Conservation (phyloP, 23 red algal species). For the Chondrus crispus region DNA sequence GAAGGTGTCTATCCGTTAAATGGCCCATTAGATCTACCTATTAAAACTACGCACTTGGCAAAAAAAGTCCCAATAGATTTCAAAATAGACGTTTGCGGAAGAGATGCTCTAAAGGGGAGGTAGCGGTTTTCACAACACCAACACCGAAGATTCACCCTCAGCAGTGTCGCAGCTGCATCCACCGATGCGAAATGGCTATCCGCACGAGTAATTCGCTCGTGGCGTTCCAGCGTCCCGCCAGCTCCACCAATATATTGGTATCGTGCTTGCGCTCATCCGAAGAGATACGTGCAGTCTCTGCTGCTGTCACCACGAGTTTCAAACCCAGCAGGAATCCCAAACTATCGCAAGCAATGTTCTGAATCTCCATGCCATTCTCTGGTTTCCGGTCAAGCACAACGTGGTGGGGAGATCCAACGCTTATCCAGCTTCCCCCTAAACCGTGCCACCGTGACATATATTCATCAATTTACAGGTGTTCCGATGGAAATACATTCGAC, state of each 20-base stretch:
- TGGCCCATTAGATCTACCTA: too few relatives aligned
- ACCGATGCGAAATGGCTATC: constrained; percentile 4
- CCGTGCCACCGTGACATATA: constrained; percentile 7
- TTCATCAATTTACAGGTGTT: background rate
- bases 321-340: background rate
- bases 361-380: constrained; percentile 27
- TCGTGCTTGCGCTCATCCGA: background rate
- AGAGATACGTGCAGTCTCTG: background rate
- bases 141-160: background rate
- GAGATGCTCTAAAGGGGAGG: background rate
- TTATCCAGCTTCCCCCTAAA: background rate
- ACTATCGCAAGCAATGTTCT: background rate
- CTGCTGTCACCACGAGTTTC: background rate
- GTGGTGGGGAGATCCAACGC: background rate
- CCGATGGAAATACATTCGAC: background rate
- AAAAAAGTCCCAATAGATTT: too few relatives aligned
- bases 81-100: too few relatives aligned
- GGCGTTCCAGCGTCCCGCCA: background rate
- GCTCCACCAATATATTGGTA: background rate
- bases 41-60: too few relatives aligned
- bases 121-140: constrained; percentile 26
- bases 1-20: too few relatives aligned
- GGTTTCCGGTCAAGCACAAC: background rate
- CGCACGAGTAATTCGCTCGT: background rate
- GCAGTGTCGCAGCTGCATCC: background rate